Conservation (phyloP, 2,329 filamentous ascomycete genomes). For the Aspergillus sp. region DNA sequence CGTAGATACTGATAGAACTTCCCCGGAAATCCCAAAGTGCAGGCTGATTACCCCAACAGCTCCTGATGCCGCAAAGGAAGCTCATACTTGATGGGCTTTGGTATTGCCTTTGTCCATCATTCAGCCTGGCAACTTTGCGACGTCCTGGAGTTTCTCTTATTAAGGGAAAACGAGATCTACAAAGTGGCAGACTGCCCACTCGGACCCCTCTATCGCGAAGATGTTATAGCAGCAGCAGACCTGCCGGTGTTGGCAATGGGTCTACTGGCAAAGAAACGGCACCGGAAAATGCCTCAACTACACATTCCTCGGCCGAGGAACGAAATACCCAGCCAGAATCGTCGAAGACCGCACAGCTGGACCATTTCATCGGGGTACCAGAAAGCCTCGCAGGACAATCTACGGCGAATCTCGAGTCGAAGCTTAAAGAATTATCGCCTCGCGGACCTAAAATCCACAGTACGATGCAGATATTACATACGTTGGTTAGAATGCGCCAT, state of each 20-base stretch:
- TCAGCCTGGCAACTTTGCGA: conserved; percentile 15
- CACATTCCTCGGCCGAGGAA: not conserved
- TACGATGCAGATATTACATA: conserved; percentile 27
- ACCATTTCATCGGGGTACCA: conserved; percentile 11
- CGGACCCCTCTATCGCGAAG: conserved; percentile 10
- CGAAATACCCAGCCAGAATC: not conserved
- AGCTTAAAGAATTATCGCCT: conserved; percentile 20
- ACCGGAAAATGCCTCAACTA: conserved; percentile 4
- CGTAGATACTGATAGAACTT: not conserved
- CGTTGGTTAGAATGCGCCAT: conserved; percentile 33
- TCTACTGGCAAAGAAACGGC: conserved; percentile 1
- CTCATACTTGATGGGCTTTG: conserved; percentile 34
- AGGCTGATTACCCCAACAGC: conserved; percentile 4
- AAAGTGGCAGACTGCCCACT: conserved; percentile 1
- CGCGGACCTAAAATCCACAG: conserved; percentile 18
- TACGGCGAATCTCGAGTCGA: conserved; percentile 21
- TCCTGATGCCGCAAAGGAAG: conserved; percentile 27
- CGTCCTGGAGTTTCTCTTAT: conserved; percentile 9
- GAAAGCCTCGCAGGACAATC: conserved; percentile 10
- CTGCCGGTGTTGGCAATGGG: not conserved
- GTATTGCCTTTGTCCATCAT: conserved; percentile 37
- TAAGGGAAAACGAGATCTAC: conserved; percentile 2
- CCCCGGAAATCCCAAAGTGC: not conserved
- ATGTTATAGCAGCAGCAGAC: conserved; percentile 6
- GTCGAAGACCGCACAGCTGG: not conserved